phyloP scores from a whole-genome alignment of 306 rosid species.

The Potentilla sterilis region DNA sequence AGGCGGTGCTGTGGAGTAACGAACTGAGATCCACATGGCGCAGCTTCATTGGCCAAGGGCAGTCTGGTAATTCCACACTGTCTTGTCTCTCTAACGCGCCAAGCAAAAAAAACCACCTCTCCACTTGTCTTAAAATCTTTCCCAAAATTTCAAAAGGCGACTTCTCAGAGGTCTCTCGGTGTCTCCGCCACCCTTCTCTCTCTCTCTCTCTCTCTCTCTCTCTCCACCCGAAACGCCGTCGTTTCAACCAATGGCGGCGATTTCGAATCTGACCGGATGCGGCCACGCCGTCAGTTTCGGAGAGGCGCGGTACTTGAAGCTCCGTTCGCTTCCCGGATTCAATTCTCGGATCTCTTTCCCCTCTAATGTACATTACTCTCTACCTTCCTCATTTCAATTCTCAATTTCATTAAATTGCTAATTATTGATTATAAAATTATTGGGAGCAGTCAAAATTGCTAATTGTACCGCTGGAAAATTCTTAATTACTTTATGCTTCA shows the following conservation, averaged over 20 bases:
- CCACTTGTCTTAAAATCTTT: background rate
- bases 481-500: no score
- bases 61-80: no score
- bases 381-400: background rate
- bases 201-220: no score
- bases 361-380: conserved; percentile 35
- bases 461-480: no score
- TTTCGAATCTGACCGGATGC: conserved; percentile 48
- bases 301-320: conserved; percentile 9
- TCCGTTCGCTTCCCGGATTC: conserved; percentile 13
- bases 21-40: no score
- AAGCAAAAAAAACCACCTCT: background rate
- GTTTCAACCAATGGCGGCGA: conserved; percentile 41
- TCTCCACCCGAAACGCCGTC: no score
- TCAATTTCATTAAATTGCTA: background rate
- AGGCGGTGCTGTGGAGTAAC: no score
- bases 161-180: background rate
- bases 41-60: no score
- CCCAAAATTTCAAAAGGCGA: conserved; percentile 8
- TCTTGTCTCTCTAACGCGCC: background rate
- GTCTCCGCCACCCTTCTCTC: no score
- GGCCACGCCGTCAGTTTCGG: conserved; percentile 26
- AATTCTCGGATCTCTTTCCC: conserved; percentile 31
- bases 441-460: no score
- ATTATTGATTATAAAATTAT: no score